Evolutionary conservation across 352 stramenopile species (phyloP).

Genomic region (Globisporangium heterothallicum): DNA sequence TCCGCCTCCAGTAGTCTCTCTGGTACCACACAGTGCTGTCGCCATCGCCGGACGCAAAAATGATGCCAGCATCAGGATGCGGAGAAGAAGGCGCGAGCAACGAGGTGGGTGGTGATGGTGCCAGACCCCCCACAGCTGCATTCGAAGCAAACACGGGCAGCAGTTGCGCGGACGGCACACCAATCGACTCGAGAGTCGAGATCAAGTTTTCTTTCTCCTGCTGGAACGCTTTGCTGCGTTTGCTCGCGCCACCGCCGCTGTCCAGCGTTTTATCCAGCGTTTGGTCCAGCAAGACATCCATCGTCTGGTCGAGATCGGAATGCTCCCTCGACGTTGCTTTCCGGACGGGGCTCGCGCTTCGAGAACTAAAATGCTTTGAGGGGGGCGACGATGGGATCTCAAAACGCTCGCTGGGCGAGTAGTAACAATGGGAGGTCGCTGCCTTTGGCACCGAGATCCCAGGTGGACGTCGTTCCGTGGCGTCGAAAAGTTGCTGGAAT

Average conservation of each 20-base stretch:
- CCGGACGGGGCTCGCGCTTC: not conserved
- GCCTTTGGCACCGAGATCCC: not conserved
- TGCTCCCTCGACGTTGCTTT: not conserved
- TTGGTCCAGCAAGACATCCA: conserved; percentile 30
- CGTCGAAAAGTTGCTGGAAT: conserved; percentile 56
- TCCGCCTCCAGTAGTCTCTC: conserved; percentile 45
- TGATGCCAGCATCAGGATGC: not conserved
- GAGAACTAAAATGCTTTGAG: conserved; percentile 1
- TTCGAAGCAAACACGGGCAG: too few relatives aligned
- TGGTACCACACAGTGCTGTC: conserved; percentile 35
- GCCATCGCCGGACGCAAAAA: not conserved
- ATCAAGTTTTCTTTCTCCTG: conserved; percentile 35
- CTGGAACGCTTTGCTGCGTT: conserved; percentile 7
- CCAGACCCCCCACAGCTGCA: not conserved
- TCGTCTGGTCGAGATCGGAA: conserved; percentile 19
- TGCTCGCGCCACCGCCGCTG: not conserved
- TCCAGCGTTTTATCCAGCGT: conserved; percentile 10
- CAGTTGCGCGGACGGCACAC: not conserved
- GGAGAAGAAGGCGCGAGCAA: conserved; percentile 6
- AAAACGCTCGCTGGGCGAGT: conserved; percentile 32
- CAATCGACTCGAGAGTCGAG: conserved; percentile 29
- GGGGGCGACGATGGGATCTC: conserved; percentile 28
- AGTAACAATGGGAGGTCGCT: conserved; percentile 7
- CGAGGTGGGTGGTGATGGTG: not conserved
- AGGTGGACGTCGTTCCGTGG: conserved; percentile 18